phyloP scores from a whole-genome alignment of 2,329 filamentous ascomycete species.

The Fusarium equiseti region DNA sequence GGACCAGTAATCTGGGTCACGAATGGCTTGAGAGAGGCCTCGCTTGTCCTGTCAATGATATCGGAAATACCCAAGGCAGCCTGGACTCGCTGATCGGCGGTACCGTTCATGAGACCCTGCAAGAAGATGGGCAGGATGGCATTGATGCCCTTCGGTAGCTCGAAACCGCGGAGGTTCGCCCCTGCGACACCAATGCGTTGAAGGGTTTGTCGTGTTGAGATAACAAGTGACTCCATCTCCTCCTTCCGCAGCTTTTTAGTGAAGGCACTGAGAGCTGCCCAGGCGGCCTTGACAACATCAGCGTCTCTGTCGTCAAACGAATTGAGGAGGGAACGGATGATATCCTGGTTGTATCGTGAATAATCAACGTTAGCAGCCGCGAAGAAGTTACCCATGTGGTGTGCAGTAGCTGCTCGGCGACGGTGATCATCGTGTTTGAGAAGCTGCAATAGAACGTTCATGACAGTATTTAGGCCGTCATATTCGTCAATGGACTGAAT shows the following conservation, averaged over 20 bases:
- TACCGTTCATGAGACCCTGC: slow-evolving; percentile 97
- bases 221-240: slow-evolving; percentile 94
- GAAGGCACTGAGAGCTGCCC: slow-evolving; percentile 86
- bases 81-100: slow-evolving; percentile 89
- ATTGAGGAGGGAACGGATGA: slow-evolving; percentile 89
- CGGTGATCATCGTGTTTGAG: slow-evolving; percentile 94
- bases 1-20: slow-evolving; percentile 98
- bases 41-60: slow-evolving; percentile 91
- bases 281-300: slow-evolving; percentile 89
- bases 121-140: slow-evolving; percentile 96
- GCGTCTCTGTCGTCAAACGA: slow-evolving; percentile 90
- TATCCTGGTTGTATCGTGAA: slow-evolving; percentile 94
- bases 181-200: slow-evolving; percentile 91
- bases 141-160: slow-evolving; percentile 95
- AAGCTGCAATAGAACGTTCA: slow-evolving; percentile 90
- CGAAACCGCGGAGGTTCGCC: slow-evolving; percentile 86
- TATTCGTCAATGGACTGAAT: slow-evolving; percentile 94
- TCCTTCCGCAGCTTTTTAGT: slow-evolving; percentile 94
- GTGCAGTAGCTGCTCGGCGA: slow-evolving; percentile 81
- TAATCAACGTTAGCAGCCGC: slow-evolving; percentile 84
- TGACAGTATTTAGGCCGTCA: slow-evolving; percentile 93
- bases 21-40: slow-evolving; percentile 89
- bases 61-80: slow-evolving; percentile 95
- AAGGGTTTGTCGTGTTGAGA: slow-evolving; percentile 86
- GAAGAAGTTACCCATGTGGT: slow-evolving; percentile 90